Base-by-base conservation (phyloP, 2,329 filamentous ascomycete genomes). In the Aureobasidium mangrovei region DNA sequence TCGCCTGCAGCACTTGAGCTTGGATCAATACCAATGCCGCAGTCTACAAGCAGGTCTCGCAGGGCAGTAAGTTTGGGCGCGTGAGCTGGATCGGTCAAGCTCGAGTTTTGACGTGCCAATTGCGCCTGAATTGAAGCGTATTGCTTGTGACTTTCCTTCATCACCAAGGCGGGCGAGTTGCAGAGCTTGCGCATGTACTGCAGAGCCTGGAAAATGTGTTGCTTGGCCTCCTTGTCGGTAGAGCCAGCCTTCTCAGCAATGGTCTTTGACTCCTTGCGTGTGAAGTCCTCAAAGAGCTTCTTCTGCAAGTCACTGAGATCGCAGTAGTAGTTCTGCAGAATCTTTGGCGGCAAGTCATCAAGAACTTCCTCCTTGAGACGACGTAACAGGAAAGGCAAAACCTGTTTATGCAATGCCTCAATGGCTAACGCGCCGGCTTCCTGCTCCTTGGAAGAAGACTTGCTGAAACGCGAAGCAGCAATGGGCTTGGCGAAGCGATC, bases 101-200 rank as follows among this genome's bases (percentile, higher is more conserved):
- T 86, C 0, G 89, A 91, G 56, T 87, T 84, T 65, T 91, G 84
- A 65, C 83, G 85, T 47, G 82, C 79, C 24, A 98, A 79, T 61
- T 90, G 82, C 48, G 81, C 82, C 68, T 95, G 90, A 3, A 91
- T 91, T 18, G 91, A 85, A 12, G 89, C 87, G 68, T 95, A 98
- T 59, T 93, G 82, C 66, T 86, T 88, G 71, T 95, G 91, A 18
- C 84, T 88, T 51, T 93, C 90, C 66, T 96, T 97, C 78, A 98
- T 88, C 7, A 98, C 93, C 60, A 98, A 78, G 0, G 93, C 90
- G 0, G 93, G 93, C 3, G 93, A 96, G 68, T 98, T 98, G 79
- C 93, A 98, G 4, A 98, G 81, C 73, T 97, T 97, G 58, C 94
- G 89, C 94, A 98, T 98, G 72, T 98, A 98, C 68, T 98, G 94